phyloP scores from a whole-genome alignment of 2,329 filamentous ascomycete genomes.

The Colletotrichum scovillei region DNA sequence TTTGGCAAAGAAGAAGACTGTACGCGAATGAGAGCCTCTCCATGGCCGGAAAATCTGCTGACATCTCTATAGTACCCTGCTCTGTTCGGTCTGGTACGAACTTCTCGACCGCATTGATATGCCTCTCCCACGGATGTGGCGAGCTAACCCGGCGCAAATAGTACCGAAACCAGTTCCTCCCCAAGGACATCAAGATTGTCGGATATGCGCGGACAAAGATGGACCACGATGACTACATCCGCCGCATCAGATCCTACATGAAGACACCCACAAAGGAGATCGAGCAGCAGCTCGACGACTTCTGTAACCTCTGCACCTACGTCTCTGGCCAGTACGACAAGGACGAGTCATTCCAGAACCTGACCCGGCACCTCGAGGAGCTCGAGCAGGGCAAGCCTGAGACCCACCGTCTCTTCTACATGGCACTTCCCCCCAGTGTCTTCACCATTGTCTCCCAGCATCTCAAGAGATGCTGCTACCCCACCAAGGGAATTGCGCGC shows the following conservation, averaged over 20 bases:
- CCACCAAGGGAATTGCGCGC: conserved; percentile 87
- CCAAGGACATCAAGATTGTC: conserved; percentile 94
- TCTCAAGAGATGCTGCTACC: conserved; percentile 97
- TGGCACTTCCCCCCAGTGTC: conserved; percentile 96
- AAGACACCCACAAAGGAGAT: conserved; percentile 98
- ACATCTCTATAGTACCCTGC: conserved; percentile 81
- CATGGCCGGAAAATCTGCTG: conserved; percentile 37
- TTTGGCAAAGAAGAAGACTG: conserved; percentile 99
- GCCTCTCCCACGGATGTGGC: not conserved
- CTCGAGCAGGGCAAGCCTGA: conserved; percentile 86
- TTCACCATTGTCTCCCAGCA: conserved; percentile 98
- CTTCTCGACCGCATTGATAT: conserved; percentile 2
- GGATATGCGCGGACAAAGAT: conserved; percentile 99
- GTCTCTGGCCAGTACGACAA: conserved; percentile 98
- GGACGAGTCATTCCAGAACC: conserved; percentile 89
- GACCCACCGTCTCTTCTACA: conserved; percentile 97
- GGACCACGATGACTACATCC: conserved; percentile 96
- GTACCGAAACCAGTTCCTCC: conserved; percentile 99
- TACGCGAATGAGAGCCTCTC: conserved; percentile 51
- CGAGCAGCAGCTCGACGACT: conserved; percentile 93
- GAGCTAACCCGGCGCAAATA: conserved; percentile 49
- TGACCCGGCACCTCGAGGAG: conserved; percentile 87
- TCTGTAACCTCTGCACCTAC: conserved; percentile 89
- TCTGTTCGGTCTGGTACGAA: conserved; percentile 93
- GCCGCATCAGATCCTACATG: conserved; percentile 96